Percentiles rank a stretch among this genome's conserved stretches.
phyloP scores from a whole-genome alignment of 2,329 filamentous ascomycete genomes.

The Claviceps digitariae region DNA sequence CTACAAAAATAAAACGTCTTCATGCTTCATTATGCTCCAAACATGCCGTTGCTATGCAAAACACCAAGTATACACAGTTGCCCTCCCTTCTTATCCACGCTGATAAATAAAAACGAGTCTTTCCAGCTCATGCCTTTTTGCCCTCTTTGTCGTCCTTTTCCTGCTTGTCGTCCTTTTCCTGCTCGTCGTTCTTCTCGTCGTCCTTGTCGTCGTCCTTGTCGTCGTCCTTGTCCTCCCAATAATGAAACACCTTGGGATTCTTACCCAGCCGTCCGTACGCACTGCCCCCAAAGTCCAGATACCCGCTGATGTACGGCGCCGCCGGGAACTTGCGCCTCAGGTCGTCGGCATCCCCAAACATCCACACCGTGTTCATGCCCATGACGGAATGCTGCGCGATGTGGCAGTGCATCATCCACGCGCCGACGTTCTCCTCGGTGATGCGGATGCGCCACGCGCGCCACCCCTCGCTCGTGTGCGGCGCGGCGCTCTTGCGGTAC shows the following conservation, averaged over 20 bases:
- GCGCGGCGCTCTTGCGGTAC: slow-evolving; percentile 27
- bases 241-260: neutral
- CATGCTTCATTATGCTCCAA: no score
- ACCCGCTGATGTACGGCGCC: slow-evolving; percentile 23
- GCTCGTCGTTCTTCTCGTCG: neutral
- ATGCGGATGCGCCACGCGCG: slow-evolving; percentile 42
- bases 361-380: slow-evolving; percentile 19
- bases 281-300: slow-evolving; percentile 29
- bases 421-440: slow-evolving; percentile 25
- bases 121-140: no score
- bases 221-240: neutral
- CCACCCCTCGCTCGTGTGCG: slow-evolving; percentile 36
- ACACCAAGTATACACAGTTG: no score
- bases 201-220: neutral
- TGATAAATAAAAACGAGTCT: no score
- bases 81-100: no score
- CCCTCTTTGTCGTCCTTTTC: no score
- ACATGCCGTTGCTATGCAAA: no score
- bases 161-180: neutral
- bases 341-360: slow-evolving; percentile 13
- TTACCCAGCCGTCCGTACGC: slow-evolving; percentile 23
- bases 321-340: slow-evolving; percentile 8
- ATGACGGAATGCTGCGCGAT: slow-evolving; percentile 44
- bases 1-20: no score
- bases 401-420: slow-evolving; percentile 50